Evolutionary conservation across 805 yeast genomes (phyloP).

Genomic region (Yamadazyma sp.): DNA sequence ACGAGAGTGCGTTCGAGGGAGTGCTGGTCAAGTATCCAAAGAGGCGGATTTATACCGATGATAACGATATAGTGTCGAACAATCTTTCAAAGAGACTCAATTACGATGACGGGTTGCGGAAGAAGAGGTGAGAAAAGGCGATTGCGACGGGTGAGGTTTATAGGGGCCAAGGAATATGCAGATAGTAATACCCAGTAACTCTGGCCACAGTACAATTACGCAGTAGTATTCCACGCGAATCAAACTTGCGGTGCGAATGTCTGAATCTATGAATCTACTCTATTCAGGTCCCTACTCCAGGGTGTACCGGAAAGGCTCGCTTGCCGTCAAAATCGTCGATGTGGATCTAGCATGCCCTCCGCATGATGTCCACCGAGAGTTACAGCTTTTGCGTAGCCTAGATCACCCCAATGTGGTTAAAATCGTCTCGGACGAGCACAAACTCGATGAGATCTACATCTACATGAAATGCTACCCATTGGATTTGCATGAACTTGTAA

Average conservation of each 20-base stretch:
- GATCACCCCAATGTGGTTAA: slow-evolving; percentile 18
- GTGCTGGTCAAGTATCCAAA: slow-evolving; percentile 75
- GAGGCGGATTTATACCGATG: slow-evolving; percentile 83
- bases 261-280: slow-evolving; percentile 17
- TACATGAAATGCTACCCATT: slow-evolving; percentile 32
- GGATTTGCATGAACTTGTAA: slow-evolving; percentile 26
- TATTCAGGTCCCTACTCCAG: slow-evolving; percentile 37
- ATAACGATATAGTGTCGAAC: slow-evolving; percentile 63
- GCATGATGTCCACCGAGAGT: slow-evolving; percentile 34
- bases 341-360: slow-evolving; percentile 36
- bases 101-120: slow-evolving; percentile 25
- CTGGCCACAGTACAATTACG: too few species aligned
- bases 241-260: too few species aligned
- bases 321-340: slow-evolving; percentile 40
- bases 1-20: slow-evolving; percentile 78
- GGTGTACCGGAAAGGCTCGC: slow-evolving; percentile 25
- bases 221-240: too few species aligned
- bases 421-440: slow-evolving; percentile 21
- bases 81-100: slow-evolving; percentile 13
- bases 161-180: too few species aligned
- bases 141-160: too few species aligned
- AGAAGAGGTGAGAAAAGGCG: slow-evolving; percentile 18
- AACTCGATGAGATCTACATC: slow-evolving; percentile 33
- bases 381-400: slow-evolving; percentile 25
- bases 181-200: too few species aligned